Percentiles rank a stretch among this genome's conserved stretches.
Conservation (phyloP, 441 rosid genomes). For the Pelargonium fulgidum region DNA sequence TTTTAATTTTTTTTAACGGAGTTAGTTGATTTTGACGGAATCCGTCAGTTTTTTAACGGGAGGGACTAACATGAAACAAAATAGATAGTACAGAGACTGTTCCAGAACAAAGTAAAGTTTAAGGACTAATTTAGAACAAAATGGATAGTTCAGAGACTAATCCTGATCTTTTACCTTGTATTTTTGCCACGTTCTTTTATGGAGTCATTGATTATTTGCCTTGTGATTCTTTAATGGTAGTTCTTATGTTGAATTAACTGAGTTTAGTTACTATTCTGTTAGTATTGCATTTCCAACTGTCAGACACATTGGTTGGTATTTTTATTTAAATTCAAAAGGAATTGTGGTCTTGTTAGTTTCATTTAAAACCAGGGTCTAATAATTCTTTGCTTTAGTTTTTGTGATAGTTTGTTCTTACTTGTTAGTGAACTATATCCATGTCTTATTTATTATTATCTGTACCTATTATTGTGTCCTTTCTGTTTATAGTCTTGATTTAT, state of each 20-base stretch:
- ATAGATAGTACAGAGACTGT: too few species aligned
- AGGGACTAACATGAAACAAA: too few species aligned
- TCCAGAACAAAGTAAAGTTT: too few species aligned
- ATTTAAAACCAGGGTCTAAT: background rate
- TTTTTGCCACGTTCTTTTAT: background rate
- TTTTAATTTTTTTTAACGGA: too few species aligned
- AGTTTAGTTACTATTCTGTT: background rate
- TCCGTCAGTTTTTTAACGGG: too few species aligned
- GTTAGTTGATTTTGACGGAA: too few species aligned
- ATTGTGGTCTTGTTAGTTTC: background rate
- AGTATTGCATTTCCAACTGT: background rate
- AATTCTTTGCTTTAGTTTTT: background rate
- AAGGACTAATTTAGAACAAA: too few species aligned
- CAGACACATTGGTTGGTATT: background rate
- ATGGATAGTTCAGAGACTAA: too few species aligned
- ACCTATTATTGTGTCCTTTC: background rate
- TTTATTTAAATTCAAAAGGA: background rate
- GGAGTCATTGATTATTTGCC: background rate
- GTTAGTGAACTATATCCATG: background rate
- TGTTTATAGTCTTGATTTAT: slow-evolving; percentile 9
- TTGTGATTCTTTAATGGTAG: background rate
- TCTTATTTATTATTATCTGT: background rate
- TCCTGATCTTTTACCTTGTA: too few species aligned
- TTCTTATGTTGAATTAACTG: background rate
- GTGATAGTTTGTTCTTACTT: background rate